These are phyloP conservation scores for Penstemon eatonii DNA, from an alignment of 257 asterid species.

Conservation along the genomic window DNA sequence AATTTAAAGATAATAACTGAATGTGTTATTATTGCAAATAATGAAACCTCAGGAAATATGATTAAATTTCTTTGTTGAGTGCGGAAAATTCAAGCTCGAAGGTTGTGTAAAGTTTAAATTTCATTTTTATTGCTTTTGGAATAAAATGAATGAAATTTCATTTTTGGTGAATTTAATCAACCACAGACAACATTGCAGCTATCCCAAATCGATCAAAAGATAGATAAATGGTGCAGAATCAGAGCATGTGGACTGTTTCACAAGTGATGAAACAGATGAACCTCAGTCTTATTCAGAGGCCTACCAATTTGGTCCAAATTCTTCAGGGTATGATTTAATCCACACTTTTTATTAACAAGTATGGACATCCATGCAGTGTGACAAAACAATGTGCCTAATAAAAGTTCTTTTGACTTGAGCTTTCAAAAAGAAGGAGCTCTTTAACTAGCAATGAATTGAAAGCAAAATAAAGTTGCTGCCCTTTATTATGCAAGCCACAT, in stretches of 20 bases:
- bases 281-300: constrained; percentile 10
- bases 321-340: constrained; percentile 1
- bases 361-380: constrained; percentile 32
- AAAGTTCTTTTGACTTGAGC: constrained; percentile 50
- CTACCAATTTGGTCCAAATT: constrained; percentile 19
- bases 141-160: too few species aligned
- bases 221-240: constrained; percentile 22
- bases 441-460: constrained; percentile 33
- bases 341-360: not conserved
- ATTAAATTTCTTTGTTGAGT: too few species aligned
- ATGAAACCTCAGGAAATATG: too few species aligned
- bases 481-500: constrained; percentile 41
- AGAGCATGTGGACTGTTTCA: constrained; percentile 35
- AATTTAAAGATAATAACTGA: too few species aligned
- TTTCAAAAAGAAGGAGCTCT: constrained; percentile 25
- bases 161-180: too few species aligned
- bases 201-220: constrained; percentile 9
- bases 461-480: constrained; percentile 44
- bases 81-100: too few species aligned
- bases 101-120: too few species aligned
- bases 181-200: too few species aligned
- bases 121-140: too few species aligned
- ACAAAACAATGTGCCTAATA: constrained; percentile 41
- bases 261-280: constrained; percentile 15
- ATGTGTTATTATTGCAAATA: too few species aligned